Evolutionary conservation across 75 land plant species (phyloP), one percentile per base, ranked within the genome.

Genomic region (Azolla pinnata): DNA sequence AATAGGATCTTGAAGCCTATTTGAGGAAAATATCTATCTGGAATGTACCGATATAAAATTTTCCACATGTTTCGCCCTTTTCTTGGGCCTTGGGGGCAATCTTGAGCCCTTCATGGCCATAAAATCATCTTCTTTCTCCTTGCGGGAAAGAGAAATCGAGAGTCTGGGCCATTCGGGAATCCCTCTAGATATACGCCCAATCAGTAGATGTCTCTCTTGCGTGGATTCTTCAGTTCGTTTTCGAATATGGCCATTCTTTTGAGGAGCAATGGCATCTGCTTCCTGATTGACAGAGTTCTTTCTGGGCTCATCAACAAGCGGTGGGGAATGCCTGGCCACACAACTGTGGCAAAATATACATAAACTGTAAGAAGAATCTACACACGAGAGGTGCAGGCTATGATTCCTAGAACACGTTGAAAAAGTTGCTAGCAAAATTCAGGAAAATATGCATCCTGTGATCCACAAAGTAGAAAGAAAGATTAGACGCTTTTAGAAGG

Each of bases 51-150:
- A 44, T 30, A 66, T 31, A 28, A 29, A 16, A 48, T 72, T 72
- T 52, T 72, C 64, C 14, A 66, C 58, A 12, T 55, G 60, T 17
- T 63, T 68, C 10, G 65, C 65, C 46, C 87, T 72, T 29, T 74
- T 79, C 55, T 80, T 84, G 8, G 81, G 83, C 56, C 83, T 67
- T 44, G 74, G 78, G 28, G 87, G 81, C 21, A 74, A 73, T 67
- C 75, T 84, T 28, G 73, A 70, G 0, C 87, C 87, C 66, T 84
- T 80, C 63, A 84, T 84, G 1, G 78, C 78, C 74, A 84, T 65
- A 45, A 84, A 84, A 72, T 84, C 87, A 44, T 84, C 81, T 40
- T 84, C 83, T 48, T 80, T 84, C 59, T 84, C 87, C 60, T 84
- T 80, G 38, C 69, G 75, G 1, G 87, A 71, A 29, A 84, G 48